A percentile compares a stretch with the other conserved stretches of the same genome.
phyloP scores from a whole-genome alignment of 129 eudicot genomes.

The Flaveria trinervia region DNA sequence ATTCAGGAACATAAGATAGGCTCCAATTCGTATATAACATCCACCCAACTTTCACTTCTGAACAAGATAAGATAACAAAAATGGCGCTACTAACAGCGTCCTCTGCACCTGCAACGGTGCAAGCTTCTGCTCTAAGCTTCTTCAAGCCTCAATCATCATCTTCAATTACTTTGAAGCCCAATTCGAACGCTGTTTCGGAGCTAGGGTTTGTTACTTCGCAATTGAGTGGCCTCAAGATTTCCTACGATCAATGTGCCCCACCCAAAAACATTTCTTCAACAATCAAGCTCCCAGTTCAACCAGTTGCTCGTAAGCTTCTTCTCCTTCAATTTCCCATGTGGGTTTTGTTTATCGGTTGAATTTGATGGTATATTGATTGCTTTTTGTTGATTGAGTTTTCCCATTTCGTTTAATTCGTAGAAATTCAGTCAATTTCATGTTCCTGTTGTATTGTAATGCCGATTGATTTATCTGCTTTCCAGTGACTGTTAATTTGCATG shows the following conservation, averaged over 20 bases:
- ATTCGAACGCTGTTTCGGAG: constrained; percentile 35
- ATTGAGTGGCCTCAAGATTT: constrained; percentile 67
- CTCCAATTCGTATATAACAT: background rate
- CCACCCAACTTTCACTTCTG: constrained; percentile 4
- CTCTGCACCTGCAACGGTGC: constrained; percentile 20
- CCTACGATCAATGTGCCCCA: constrained; percentile 24
- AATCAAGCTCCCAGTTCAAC: constrained; percentile 53
- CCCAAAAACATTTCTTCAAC: constrained; percentile 51
- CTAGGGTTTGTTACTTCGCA: constrained; percentile 70
- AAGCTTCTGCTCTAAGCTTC: constrained; percentile 27
- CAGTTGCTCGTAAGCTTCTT: constrained; percentile 70
- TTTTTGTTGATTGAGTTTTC: constrained; percentile 7
- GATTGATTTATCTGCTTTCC: background rate
- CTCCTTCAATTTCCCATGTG: background rate
- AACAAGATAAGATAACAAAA: constrained; percentile 36
- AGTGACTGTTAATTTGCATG: background rate
- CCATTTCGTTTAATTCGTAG: too few relatives aligned
- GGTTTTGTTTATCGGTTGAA: background rate
- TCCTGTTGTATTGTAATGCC: background rate
- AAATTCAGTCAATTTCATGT: too few relatives aligned
- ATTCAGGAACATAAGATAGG: constrained; percentile 19
- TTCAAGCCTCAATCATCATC: constrained; percentile 30
- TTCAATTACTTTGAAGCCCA: constrained; percentile 31
- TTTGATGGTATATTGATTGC: too few relatives aligned
- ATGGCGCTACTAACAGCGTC: constrained; percentile 45